phyloP scores from a whole-genome alignment of 768 basidiomycete genomes.

The Lactarius pseudohatsudake region DNA sequence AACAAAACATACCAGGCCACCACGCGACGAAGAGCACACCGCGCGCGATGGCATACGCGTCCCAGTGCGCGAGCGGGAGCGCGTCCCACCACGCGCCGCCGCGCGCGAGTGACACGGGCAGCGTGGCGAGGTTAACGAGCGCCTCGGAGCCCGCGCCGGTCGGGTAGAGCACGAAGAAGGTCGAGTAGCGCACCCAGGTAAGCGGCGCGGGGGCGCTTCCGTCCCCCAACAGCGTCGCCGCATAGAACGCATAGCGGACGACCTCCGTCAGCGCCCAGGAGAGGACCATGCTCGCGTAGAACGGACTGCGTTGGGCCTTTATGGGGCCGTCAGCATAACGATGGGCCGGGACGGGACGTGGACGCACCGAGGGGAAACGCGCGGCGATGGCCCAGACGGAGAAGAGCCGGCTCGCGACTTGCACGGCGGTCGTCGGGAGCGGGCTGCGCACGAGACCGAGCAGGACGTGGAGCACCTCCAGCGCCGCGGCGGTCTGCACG shows the following conservation, averaged over 20 bases:
- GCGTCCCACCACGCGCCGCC: conserved; percentile 14
- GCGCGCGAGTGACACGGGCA: conserved; percentile 50
- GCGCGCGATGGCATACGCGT: conserved; percentile 37
- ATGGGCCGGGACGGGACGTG: too few species aligned
- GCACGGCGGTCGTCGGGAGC: conserved; percentile 68
- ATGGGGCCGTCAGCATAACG: too few species aligned
- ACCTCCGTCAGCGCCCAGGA: conserved; percentile 93
- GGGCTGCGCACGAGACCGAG: conserved; percentile 80
- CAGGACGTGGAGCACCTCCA: conserved; percentile 83
- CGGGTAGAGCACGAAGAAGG: conserved; percentile 93
- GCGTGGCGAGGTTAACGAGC: conserved; percentile 72
- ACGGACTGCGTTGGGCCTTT: conserved; percentile 67
- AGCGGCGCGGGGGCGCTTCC: conserved; percentile 45
- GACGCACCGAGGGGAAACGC: conserved; percentile 56
- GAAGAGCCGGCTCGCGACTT: conserved; percentile 79
- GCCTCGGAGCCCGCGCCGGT: conserved; percentile 91
- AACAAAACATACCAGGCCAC: conserved; percentile 74
- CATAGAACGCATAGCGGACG: conserved; percentile 89
- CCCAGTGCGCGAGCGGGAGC: conserved; percentile 41
- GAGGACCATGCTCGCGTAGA: conserved; percentile 88
- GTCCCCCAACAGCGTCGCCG: conserved; percentile 55
- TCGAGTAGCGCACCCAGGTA: conserved; percentile 81
- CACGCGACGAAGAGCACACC: conserved; percentile 69
- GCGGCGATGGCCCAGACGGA: conserved; percentile 84
- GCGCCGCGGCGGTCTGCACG: conserved; percentile 79